Conservation (phyloP, 2,329 filamentous ascomycete species). For the Camillea tinctor region DNA sequence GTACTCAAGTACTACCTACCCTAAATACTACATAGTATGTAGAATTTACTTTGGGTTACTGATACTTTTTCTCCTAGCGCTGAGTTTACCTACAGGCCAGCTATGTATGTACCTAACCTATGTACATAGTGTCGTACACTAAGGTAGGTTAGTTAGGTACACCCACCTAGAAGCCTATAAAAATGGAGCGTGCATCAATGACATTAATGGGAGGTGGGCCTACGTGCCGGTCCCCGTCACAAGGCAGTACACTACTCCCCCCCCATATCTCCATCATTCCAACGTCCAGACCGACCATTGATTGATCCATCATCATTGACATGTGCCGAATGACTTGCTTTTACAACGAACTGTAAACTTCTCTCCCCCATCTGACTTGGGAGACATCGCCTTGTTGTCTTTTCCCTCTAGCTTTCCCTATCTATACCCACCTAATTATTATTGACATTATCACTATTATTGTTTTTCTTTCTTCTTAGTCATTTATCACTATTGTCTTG, state of each 20-base stretch:
- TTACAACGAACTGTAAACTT: conserved; percentile 7
- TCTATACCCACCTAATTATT: not conserved
- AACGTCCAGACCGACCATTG: conserved; percentile 9
- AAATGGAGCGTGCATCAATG: not conserved
- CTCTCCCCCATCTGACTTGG: conserved; percentile 1
- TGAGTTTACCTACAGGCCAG: too few relatives aligned
- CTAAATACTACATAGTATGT: too few relatives aligned
- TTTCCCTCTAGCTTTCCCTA: conserved; percentile 1
- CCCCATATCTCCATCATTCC: conserved; percentile 1
- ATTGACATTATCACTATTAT: too few relatives aligned
- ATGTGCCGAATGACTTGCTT: conserved; percentile 19
- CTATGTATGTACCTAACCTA: too few relatives aligned
- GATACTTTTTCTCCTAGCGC: too few relatives aligned
- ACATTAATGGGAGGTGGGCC: not conserved
- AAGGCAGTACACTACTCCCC: too few relatives aligned
- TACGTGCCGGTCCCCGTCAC: conserved; percentile 7
- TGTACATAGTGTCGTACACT: not conserved
- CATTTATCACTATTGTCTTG: not conserved
- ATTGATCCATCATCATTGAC: conserved; percentile 4
- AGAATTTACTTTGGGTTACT: too few relatives aligned
- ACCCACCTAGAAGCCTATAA: conserved; percentile 3
- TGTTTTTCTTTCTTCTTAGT: too few relatives aligned
- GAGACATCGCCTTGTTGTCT: conserved; percentile 7
- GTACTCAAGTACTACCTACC: too few relatives aligned
- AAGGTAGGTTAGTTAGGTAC: not conserved